Percentiles rank a stretch among this genome's conserved stretches.
Evolutionary conservation across 805 yeast genomes (phyloP).

Genomic region (Metschnikowia vanudenii): DNA sequence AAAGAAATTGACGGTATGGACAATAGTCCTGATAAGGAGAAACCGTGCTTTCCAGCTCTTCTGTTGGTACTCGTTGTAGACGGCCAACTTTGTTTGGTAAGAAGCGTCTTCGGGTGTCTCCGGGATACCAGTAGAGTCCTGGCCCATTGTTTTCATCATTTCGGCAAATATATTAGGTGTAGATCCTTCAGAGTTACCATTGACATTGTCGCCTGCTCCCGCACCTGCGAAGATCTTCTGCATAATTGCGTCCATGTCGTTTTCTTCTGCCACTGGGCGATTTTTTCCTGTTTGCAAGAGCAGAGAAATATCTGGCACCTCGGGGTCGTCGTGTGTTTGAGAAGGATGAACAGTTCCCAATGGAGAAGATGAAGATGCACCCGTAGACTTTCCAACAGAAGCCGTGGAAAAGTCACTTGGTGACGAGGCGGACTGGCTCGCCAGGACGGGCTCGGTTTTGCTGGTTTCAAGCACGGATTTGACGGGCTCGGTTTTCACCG

Average conservation of each 20-base stretch:
- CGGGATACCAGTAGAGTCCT: conserved; percentile 11
- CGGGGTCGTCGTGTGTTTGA: conserved; percentile 36
- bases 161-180: conserved; percentile 22
- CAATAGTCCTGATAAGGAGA: conserved; percentile 29
- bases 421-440: not conserved
- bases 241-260: conserved; percentile 37
- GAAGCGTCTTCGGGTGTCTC: conserved; percentile 21
- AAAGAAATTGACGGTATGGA: conserved; percentile 30
- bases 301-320: conserved; percentile 36
- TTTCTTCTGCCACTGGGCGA: conserved; percentile 10
- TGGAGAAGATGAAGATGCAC: not conserved
- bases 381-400: not conserved
- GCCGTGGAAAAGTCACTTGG: not conserved
- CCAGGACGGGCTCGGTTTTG: not conserved
- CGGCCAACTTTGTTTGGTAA: conserved; percentile 30
- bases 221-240: conserved; percentile 27
- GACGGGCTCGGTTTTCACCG: conserved; percentile 32
- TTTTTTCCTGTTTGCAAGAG: conserved; percentile 11
- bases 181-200: conserved; percentile 3
- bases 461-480: conserved; percentile 29
- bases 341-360: not conserved
- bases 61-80: conserved; percentile 34
- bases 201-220: conserved; percentile 15
- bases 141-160: conserved; percentile 33
- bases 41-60: conserved; percentile 32